These are phyloP conservation scores for Holtermanniella nyarrowii DNA, from an alignment of 768 basidiomycete genomes.

Conservation along the genomic window DNA sequence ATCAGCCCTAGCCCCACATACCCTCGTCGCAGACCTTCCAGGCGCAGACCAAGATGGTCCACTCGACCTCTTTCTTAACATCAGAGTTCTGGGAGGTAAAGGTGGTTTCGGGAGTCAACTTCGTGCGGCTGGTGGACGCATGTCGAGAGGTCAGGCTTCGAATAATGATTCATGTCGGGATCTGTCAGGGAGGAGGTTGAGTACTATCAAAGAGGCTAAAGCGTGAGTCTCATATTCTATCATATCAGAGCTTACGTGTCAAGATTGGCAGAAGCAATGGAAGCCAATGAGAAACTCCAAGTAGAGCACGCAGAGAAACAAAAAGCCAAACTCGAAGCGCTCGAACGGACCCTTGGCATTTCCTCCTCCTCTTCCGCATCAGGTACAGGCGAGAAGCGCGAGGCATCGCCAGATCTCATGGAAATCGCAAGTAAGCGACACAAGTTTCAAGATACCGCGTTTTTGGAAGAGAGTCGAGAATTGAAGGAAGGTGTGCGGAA, in stretches of 20 bases:
- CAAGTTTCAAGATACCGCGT: constrained; percentile 83
- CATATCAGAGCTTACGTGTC: neutral
- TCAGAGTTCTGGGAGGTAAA: constrained; percentile 76
- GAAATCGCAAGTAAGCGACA: constrained; percentile 55
- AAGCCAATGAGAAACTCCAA: constrained; percentile 68
- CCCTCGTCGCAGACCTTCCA: constrained; percentile 8
- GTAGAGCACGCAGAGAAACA: constrained; percentile 67
- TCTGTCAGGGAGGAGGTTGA: constrained; percentile 74
- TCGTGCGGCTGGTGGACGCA: constrained; percentile 90
- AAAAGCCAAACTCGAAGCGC: constrained; percentile 67
- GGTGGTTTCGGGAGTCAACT: constrained; percentile 96
- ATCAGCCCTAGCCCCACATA: constrained; percentile 40
- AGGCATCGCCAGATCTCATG: constrained; percentile 36
- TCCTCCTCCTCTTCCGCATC: constrained; percentile 15
- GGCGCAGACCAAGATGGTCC: constrained; percentile 5
- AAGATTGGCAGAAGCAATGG: constrained; percentile 47
- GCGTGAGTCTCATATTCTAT: constrained; percentile 48
- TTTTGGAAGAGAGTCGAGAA: constrained; percentile 79
- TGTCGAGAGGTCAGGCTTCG: constrained; percentile 66
- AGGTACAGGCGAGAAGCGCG: constrained; percentile 37
- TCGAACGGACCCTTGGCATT: constrained; percentile 76
- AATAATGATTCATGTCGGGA: constrained; percentile 91
- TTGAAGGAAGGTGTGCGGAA: constrained; percentile 83
- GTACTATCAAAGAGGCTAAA: constrained; percentile 93
- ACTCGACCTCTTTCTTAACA: constrained; percentile 53